Conservation (phyloP, 2,329 filamentous ascomycete genomes). For the Colletotrichum euphorbiae region DNA sequence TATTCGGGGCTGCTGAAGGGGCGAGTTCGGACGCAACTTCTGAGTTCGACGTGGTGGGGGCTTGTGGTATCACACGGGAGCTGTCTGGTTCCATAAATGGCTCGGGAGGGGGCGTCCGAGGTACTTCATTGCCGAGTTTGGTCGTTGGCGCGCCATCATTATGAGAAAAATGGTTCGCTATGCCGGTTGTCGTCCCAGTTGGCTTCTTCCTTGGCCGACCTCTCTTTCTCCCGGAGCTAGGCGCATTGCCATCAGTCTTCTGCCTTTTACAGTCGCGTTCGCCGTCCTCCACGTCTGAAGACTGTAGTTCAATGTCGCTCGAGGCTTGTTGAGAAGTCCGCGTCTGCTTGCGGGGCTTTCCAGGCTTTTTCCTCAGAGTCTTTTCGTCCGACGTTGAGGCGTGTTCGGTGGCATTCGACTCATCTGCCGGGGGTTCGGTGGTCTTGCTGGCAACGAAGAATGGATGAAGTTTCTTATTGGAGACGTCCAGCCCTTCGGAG, state of each 20-base stretch:
- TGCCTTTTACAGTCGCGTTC: conserved; percentile 43
- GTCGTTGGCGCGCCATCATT: not conserved
- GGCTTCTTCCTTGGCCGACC: conserved; percentile 44
- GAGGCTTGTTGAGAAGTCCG: conserved; percentile 5
- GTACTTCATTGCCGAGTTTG: conserved; percentile 3
- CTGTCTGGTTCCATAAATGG: not conserved
- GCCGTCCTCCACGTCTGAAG: conserved; percentile 33
- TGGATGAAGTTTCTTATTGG: conserved; percentile 63
- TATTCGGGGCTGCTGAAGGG: not conserved
- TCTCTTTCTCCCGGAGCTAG: conserved; percentile 41
- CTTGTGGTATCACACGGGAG: not conserved
- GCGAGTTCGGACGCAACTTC: not conserved
- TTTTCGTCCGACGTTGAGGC: not conserved
- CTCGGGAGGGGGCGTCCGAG: conserved; percentile 3
- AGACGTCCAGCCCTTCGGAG: conserved; percentile 51
- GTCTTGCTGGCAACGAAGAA: conserved; percentile 57
- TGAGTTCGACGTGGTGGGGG: not conserved
- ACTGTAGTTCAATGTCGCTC: conserved; percentile 29
- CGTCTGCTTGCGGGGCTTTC: conserved; percentile 11
- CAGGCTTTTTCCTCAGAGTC: not conserved
- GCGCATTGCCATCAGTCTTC: conserved; percentile 42
- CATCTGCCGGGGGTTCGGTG: not conserved
- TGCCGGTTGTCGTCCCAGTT: conserved; percentile 39
- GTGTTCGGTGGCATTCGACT: conserved; percentile 5
- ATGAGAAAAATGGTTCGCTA: conserved; percentile 44